A percentile compares a stretch with the other conserved stretches of the same genome.
Conservation (phyloP, 805 yeast species). For the Cyberlindnera euphorbiae region DNA sequence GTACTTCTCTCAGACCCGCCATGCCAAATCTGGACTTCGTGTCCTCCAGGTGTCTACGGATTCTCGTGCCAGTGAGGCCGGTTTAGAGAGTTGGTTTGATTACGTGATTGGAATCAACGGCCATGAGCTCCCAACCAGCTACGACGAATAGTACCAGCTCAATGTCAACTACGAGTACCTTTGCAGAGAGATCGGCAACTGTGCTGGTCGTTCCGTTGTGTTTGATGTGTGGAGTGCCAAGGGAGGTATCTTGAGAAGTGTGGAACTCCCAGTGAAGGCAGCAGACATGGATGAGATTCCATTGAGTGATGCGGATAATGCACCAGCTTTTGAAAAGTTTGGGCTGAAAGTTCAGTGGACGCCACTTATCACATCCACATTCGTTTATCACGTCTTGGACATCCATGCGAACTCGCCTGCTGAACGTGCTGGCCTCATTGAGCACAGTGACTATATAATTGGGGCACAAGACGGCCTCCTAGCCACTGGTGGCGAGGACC, state of each 20-base stretch:
- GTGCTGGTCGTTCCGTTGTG: slow-evolving; percentile 37
- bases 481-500: slow-evolving; percentile 82
- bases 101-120: slow-evolving; percentile 78
- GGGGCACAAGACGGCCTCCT: slow-evolving; percentile 85
- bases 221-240: slow-evolving; percentile 83
- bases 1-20: slow-evolving; percentile 26
- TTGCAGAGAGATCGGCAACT: slow-evolving; percentile 37
- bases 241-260: slow-evolving; percentile 58
- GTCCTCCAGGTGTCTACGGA: slow-evolving; percentile 44
- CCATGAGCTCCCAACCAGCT: slow-evolving; percentile 44
- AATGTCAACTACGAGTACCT: slow-evolving; percentile 42
- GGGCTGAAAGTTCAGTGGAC: slow-evolving; percentile 76
- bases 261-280: slow-evolving; percentile 30
- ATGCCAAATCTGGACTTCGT: slow-evolving; percentile 47
- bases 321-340: slow-evolving; percentile 41
- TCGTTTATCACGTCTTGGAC: slow-evolving; percentile 80
- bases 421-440: slow-evolving; percentile 71
- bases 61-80: slow-evolving; percentile 45
- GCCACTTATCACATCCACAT: slow-evolving; percentile 68
- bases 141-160: slow-evolving; percentile 30
- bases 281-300: slow-evolving; percentile 29
- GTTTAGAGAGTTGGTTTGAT: slow-evolving; percentile 84
- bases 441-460: slow-evolving; percentile 82
- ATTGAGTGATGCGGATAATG: slow-evolving; percentile 18
- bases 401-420: slow-evolving; percentile 80